These are phyloP conservation scores for Bacidia gigantensis DNA, from an alignment of 495 filamentous ascomycete genomes.

Conservation along the genomic window DNA sequence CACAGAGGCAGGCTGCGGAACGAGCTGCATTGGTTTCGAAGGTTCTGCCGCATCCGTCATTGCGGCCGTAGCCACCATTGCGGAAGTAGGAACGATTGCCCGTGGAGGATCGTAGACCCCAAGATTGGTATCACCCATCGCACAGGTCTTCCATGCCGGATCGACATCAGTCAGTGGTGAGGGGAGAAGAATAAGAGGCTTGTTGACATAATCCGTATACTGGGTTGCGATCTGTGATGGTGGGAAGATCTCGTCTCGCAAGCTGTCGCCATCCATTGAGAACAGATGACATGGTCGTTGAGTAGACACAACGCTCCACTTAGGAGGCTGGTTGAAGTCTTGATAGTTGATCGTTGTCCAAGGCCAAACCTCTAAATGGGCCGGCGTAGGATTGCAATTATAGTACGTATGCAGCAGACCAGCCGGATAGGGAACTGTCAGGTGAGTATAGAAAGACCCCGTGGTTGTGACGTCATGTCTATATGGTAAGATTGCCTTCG, in stretches of 20 bases:
- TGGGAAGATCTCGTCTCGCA: neutral
- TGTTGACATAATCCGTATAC: slow-evolving; percentile 1
- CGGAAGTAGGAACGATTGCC: neutral
- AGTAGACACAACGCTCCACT: neutral
- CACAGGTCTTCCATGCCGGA: neutral
- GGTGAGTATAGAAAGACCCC: no score
- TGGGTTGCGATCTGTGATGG: neutral
- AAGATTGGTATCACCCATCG: neutral
- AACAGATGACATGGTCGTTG: neutral
- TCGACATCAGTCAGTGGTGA: neutral
- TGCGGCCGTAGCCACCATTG: neutral
- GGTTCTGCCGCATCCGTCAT: neutral
- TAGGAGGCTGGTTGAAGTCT: neutral
- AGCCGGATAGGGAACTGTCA: no score
- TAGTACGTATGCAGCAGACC: no score
- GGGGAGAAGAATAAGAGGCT: neutral
- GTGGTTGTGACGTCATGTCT: no score
- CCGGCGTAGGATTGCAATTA: no score
- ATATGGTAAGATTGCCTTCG: no score
- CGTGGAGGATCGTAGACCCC: neutral
- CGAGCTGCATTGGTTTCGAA: neutral
- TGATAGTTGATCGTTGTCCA: neutral
- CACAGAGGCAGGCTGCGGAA: neutral
- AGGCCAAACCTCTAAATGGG: neutral
- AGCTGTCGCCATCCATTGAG: neutral